Conservation (phyloP, 2,329 filamentous ascomycete species). For the Simplicillium sp. region DNA sequence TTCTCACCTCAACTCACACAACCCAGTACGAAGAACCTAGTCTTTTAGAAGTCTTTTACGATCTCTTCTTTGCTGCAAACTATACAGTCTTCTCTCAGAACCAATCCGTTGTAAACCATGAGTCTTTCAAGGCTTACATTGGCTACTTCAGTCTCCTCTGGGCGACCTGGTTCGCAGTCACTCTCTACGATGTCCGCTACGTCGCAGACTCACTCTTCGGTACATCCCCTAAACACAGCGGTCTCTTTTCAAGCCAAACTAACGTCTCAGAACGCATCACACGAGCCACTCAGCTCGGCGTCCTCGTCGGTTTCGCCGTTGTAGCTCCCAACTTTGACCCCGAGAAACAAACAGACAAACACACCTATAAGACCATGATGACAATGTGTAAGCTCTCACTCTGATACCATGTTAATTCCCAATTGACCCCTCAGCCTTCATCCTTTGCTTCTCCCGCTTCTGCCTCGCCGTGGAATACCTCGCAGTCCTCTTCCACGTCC, state of each 20-base stretch:
- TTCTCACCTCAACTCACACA: too few relatives aligned
- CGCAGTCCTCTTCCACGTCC: conserved; percentile 32
- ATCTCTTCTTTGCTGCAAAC: conserved; percentile 44
- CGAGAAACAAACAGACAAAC: conserved; percentile 15
- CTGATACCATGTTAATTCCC: too few relatives aligned
- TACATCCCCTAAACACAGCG: too few relatives aligned
- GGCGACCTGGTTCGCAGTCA: conserved; percentile 59
- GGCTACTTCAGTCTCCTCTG: conserved; percentile 44
- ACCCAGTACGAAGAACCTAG: conserved; percentile 21
- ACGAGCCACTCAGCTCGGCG: conserved; percentile 51
- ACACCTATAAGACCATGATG: conserved; percentile 19
- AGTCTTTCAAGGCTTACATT: conserved; percentile 22
- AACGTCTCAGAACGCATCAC: conserved; percentile 30
- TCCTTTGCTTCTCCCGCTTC: conserved; percentile 42
- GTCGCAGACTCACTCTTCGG: conserved; percentile 53
- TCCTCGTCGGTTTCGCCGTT: conserved; percentile 57
- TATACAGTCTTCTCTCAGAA: conserved; percentile 45
- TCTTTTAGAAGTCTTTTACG: conserved; percentile 26
- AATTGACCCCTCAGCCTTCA: conserved; percentile 20
- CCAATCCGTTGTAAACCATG: conserved; percentile 19
- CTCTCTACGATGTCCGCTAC: conserved; percentile 57
- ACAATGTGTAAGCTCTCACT: conserved; percentile 26
- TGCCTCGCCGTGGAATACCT: conserved; percentile 44
- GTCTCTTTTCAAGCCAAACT: too few relatives aligned
- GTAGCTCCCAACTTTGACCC: conserved; percentile 41